Base-by-base conservation (phyloP, 1,284 basidiomycete genomes). In the Porogramme epimiltina region DNA sequence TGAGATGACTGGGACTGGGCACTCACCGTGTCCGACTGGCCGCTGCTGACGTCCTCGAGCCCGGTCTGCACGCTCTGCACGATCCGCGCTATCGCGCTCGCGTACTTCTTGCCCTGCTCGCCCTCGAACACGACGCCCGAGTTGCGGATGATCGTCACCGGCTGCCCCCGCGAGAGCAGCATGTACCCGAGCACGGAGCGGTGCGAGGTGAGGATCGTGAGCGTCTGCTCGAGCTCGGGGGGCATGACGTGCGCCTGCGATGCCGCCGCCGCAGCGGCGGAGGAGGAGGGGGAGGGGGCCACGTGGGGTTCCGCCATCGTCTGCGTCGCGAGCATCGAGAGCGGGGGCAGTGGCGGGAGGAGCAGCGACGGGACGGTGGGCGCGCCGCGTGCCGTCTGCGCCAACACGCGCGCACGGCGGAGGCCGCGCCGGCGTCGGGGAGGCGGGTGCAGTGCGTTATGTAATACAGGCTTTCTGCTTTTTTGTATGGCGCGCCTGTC, bases 71-170 rank as follows among this genome's bases (percentile, higher is more conserved):
- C 89, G 50, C 78, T 84, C 59, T 87, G 85, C 1, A 95, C 90
- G 42, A 95, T 91, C 52, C 80, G 75, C 49, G 82, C 84, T n/a
- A 95, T 81, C 4, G 84, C 85, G 41, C 76, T 75, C 1, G 92
- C 93, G 62, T 95, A 95, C 61, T 81, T 86, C 65, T 73, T 77
- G 11, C 93, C 93, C 34, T 88, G 83, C 55, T 93, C 91, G 11
- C 91, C 91, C 55, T 95, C 93, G 62, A 97, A 95, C 1, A 93
- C 81, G 26, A 89, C 81, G 0, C 94, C 94, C 0, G 88, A 87
- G 62, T 89, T 85, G 41, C 91, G 79, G 59, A 96, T 87, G 56
- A 96, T 93, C 58, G 74, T 76, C 13, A 82, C 76, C 6, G 82
- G 85, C 47, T 81, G 78, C 2, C 80, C 78, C 16, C 85, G 73